phyloP scores from a whole-genome alignment of 345 rosid genomes.

The Noccaea caerulescens region DNA sequence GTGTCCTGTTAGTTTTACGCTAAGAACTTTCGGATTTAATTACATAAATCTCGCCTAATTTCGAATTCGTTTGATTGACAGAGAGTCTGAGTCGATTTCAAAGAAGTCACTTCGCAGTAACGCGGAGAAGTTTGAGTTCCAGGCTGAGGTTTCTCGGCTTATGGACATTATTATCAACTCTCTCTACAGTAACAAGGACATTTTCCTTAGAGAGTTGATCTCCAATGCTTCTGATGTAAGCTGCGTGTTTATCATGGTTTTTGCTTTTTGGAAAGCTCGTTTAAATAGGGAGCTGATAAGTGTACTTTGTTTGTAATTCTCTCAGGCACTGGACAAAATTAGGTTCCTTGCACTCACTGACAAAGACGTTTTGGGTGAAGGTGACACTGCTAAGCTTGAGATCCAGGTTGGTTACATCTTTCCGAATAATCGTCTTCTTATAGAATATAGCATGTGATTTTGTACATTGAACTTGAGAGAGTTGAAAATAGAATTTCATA shows the following conservation, averaged over 20 bases:
- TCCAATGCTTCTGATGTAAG: conserved; percentile 99
- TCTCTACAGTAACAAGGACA: conserved; percentile 96
- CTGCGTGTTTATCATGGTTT: neutral
- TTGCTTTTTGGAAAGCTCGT: neutral
- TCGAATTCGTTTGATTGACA: conserved; percentile 39
- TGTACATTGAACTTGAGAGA: conserved; percentile 1
- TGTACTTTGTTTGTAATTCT: conserved; percentile 11
- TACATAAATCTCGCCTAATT: conserved; percentile 1
- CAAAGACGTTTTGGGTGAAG: conserved; percentile 92
- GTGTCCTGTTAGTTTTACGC: neutral
- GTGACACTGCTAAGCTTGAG: conserved; percentile 87
- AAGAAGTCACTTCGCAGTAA: conserved; percentile 74
- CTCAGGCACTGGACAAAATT: conserved; percentile 92
- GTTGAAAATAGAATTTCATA: neutral
- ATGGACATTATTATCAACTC: conserved; percentile 98
- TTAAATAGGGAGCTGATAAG: neutral
- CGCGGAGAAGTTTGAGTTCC: conserved; percentile 97
- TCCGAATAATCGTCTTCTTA: neutral
- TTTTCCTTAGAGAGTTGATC: conserved; percentile 95
- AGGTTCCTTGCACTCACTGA: conserved; percentile 95
- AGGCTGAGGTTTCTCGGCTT: conserved; percentile 98
- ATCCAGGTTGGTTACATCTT: conserved; percentile 67
- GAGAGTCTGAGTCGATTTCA: conserved; percentile 96
- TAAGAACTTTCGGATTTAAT: neutral
- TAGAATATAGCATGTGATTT: neutral